A percentile compares a stretch with the other conserved stretches of the same genome.
Evolutionary conservation across 768 basidiomycete genomes (phyloP).

Genomic region (Leccinum fibrillosum): DNA sequence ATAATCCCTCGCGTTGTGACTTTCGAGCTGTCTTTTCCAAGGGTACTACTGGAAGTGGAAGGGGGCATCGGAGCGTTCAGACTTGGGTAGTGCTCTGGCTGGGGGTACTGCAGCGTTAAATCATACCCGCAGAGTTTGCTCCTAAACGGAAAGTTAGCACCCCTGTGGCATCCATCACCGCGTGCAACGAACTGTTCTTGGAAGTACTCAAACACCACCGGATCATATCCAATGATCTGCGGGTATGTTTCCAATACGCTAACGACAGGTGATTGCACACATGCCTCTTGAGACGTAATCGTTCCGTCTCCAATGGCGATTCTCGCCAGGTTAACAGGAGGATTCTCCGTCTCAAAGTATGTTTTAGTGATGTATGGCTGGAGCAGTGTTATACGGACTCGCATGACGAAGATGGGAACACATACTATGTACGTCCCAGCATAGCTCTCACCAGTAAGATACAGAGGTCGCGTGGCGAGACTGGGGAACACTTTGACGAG

Average conservation of each 20-base stretch:
- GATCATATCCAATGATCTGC: conserved; percentile 69
- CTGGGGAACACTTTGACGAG: conserved; percentile 72
- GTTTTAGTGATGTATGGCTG: conserved; percentile 75
- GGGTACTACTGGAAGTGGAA: too few relatives aligned
- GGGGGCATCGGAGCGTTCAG: too few relatives aligned
- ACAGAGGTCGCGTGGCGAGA: conserved; percentile 59
- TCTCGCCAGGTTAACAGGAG: conserved; percentile 63
- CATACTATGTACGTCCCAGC: conserved; percentile 66
- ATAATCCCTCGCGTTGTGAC: too few relatives aligned
- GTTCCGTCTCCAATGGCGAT: conserved; percentile 69
- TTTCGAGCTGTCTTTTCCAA: too few relatives aligned
- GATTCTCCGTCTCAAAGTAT: conserved; percentile 56
- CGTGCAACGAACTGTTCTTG: conserved; percentile 51
- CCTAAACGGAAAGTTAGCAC: too few relatives aligned
- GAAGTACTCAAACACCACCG: conserved; percentile 65
- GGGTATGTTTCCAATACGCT: conserved; percentile 68
- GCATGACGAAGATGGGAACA: conserved; percentile 26
- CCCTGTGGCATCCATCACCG: too few relatives aligned
- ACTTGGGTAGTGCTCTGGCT: too few relatives aligned
- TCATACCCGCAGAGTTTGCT: too few relatives aligned
- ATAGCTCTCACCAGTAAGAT: conserved; percentile 74
- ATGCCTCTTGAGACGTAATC: conserved; percentile 46
- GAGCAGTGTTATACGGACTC: conserved; percentile 16
- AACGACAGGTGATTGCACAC: conserved; percentile 55
- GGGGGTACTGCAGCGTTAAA: too few relatives aligned